These are phyloP conservation scores for Cubamyces lactineus DNA, from an alignment of 768 basidiomycete genomes.

Conservation along the genomic window DNA sequence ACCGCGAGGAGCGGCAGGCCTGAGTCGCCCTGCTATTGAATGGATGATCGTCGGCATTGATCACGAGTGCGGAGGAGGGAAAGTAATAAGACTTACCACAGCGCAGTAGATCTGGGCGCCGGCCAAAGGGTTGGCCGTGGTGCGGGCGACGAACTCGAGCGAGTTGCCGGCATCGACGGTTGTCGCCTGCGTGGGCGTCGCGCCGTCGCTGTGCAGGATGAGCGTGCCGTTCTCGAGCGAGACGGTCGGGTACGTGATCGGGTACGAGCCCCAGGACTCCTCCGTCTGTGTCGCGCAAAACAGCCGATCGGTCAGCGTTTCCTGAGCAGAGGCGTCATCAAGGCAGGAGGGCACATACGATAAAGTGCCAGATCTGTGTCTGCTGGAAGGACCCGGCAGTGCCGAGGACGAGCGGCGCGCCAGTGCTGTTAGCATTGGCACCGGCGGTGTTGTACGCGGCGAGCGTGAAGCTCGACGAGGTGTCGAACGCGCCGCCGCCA, in stretches of 20 bases:
- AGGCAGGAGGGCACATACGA: constrained; percentile 37
- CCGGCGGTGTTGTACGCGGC: constrained; percentile 46
- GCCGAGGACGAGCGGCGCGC: constrained; percentile 50
- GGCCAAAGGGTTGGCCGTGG: constrained; percentile 29
- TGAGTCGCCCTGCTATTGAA: not conserved
- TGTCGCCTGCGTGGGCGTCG: constrained; percentile 43
- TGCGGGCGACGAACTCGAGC: constrained; percentile 43
- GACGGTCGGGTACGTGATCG: constrained; percentile 46
- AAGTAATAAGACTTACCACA: constrained; percentile 28
- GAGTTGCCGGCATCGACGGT: constrained; percentile 34
- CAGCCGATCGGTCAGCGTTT: not conserved
- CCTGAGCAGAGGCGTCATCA: not conserved
- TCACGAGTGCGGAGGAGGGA: constrained; percentile 6
- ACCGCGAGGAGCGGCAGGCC: constrained; percentile 29
- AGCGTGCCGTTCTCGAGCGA: constrained; percentile 43
- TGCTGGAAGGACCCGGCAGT: constrained; percentile 37
- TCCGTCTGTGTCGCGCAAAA: constrained; percentile 41
- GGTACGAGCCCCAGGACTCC: constrained; percentile 49
- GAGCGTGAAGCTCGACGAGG: constrained; percentile 48
- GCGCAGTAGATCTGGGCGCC: constrained; percentile 43
- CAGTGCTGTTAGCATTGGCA: constrained; percentile 48
- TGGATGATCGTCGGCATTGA: constrained; percentile 22
- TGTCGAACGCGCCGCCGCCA: constrained; percentile 30
- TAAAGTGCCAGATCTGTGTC: constrained; percentile 44
- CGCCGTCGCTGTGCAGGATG: constrained; percentile 37